Percentiles rank a stretch among this genome's conserved stretches.
phyloP scores from a whole-genome alignment of 2,329 filamentous ascomycete species.

The Fusarium buxicola region DNA sequence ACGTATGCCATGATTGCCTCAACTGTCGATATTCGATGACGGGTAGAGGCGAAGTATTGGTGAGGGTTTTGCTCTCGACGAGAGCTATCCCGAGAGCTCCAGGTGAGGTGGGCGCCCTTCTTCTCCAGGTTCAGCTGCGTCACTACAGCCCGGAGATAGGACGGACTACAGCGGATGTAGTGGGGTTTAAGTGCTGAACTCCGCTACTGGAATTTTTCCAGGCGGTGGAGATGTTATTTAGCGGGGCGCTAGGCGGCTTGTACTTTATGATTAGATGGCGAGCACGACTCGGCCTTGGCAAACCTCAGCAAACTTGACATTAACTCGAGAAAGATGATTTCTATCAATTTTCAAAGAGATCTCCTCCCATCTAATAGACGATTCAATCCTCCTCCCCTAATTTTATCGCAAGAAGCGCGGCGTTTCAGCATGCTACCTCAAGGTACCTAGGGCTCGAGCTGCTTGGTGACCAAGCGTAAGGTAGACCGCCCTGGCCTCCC shows the following conservation, averaged over 20 bases:
- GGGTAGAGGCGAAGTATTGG: conserved; percentile 11
- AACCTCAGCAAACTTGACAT: no score
- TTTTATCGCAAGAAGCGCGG: no score
- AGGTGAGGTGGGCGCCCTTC: conserved; percentile 23
- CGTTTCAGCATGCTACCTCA: no score
- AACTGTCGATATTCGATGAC: not conserved
- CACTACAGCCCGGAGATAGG: conserved; percentile 46
- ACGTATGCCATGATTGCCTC: conserved; percentile 83
- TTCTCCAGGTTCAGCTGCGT: conserved; percentile 37
- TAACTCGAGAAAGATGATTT: no score
- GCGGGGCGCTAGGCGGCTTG: conserved; percentile 19
- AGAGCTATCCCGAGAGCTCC: conserved; percentile 46
- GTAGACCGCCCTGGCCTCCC: no score
- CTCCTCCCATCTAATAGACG: no score
- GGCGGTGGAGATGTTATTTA: conserved; percentile 11
- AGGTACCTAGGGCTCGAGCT: no score
- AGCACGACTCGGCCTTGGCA: no score
- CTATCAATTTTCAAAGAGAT: no score
- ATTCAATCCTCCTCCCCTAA: no score
- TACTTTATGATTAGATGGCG: not conserved
- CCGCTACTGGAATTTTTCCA: conserved; percentile 11
- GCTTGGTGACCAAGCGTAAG: no score
- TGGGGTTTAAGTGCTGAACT: conserved; percentile 34
- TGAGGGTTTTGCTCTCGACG: conserved; percentile 33
- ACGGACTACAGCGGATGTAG: conserved; percentile 34